phyloP scores from a whole-genome alignment of 495 filamentous ascomycete genomes.

The Neurospora sp. region DNA sequence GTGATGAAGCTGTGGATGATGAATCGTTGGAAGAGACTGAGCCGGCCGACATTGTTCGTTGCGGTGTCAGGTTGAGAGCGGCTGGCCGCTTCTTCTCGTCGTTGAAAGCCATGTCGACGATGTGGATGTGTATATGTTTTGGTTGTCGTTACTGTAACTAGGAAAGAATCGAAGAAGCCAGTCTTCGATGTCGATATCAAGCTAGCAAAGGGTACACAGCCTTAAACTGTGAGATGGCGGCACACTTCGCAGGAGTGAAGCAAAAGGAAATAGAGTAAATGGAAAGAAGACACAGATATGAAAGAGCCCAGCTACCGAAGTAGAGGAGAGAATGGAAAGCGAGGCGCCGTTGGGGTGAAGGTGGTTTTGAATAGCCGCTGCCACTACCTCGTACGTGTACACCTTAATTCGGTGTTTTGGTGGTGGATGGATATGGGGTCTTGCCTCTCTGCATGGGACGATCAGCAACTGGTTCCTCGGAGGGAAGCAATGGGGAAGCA shows the following conservation, averaged over 20 bases:
- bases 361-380: constrained; percentile 48
- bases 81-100: constrained; percentile 42
- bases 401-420: constrained; percentile 8
- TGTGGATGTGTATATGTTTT: constrained; percentile 1
- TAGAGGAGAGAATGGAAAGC: constrained; percentile 23
- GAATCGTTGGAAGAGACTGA: constrained; percentile 46
- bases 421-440: constrained; percentile 3
- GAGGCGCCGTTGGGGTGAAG: constrained; percentile 27
- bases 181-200: constrained; percentile 18
- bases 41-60: constrained; percentile 36
- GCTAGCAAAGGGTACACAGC: constrained; percentile 13
- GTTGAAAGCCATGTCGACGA: constrained; percentile 14
- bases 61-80: constrained; percentile 37
- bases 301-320: constrained; percentile 47
- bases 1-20: constrained; percentile 46
- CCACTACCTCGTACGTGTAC: constrained; percentile 13
- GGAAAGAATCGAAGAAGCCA: constrained; percentile 26
- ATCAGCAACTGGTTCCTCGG: constrained; percentile 20
- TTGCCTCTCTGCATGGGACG: constrained; percentile 25
- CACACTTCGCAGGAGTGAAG: constrained; percentile 9
- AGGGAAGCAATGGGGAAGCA: constrained; percentile 10
- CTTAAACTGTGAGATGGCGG: neutral
- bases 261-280: constrained; percentile 18
- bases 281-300: constrained; percentile 25
- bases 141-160: constrained; percentile 11